Evolutionary conservation across 2,329 filamentous ascomycete species (phyloP), one percentile per base, ranked within the genome.

Genomic region (Akanthomyces dipterigenus): DNA sequence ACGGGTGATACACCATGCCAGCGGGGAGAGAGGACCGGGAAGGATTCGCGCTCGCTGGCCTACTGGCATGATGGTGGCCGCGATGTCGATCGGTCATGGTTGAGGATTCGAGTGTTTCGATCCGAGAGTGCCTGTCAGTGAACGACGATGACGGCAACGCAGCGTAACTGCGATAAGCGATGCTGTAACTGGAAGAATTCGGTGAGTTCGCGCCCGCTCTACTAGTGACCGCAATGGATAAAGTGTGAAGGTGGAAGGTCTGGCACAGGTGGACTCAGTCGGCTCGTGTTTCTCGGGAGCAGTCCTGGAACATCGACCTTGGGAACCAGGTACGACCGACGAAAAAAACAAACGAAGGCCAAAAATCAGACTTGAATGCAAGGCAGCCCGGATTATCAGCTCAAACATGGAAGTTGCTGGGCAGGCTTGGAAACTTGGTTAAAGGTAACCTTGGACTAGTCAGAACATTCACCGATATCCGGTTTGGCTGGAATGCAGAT

Each of bases 21-120:
- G 78, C 75, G 20, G 83, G 83, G 70, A 85, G 71, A 31, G 82
- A 84, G 54, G 80, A 72, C 62, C 82, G 78, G 61, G 80, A 82
- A 53, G 82, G 80, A 60, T 75, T 81, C 69, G 73, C 71, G 6
- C 73, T 73, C 34, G 75, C 75, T 61, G 81, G 78, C 64, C 80
- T 76, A 62, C 76, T 75, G 63, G 78, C 71, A 55, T 73, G 70
- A 56, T 71, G 61, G 60, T 77, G 74, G 62, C 72, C 66, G 62
- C 69, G 76, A 69, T 80, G 78, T 64, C 79, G 77, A 68, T 82
- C 79, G 57, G 76, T 69, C 81, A 83, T 83, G 48, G 64, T 28
- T 36, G 34, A 22, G 45, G 28, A 20, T 18, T 16, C 2, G 18
- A 9, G 6, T 9, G n/a, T 38, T 28, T 12, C 28, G 38, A 38